Conservation (phyloP, 2,329 filamentous ascomycete genomes). For the Delphinella strobiligena region DNA sequence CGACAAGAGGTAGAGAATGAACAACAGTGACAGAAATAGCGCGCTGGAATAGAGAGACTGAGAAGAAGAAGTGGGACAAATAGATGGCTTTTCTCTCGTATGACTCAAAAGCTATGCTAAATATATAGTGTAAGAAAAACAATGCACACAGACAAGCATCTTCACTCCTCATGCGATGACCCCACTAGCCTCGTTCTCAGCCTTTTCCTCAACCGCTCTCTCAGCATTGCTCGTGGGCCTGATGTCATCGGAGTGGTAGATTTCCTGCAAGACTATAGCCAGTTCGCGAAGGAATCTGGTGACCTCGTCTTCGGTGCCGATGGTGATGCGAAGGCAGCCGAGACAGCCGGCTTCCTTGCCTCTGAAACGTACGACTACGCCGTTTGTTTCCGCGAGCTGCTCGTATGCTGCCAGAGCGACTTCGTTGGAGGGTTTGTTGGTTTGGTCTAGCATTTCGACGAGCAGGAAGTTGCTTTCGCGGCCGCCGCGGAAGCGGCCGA, state of each 20-base stretch:
- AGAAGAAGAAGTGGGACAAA: no score
- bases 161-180: conserved; percentile 40
- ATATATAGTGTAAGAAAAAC: no score
- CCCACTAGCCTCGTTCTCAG: conserved; percentile 37
- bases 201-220: conserved; percentile 27
- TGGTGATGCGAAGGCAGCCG: conserved; percentile 81
- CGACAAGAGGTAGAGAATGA: no score
- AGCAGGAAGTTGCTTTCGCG: conserved; percentile 78
- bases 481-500: conserved; percentile 74
- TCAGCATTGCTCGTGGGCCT: conserved; percentile 19
- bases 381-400: conserved; percentile 67
- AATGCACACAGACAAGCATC: no score
- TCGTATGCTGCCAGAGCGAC: conserved; percentile 73
- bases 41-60: no score
- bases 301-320: conserved; percentile 82
- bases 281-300: conserved; percentile 64
- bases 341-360: conserved; percentile 85
- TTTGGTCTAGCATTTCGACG: conserved; percentile 68
- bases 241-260: conserved; percentile 28
- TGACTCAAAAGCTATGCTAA: no score
- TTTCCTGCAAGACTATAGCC: conserved; percentile 35
- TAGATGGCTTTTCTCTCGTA: no score
- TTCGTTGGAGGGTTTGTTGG: conserved; percentile 59
- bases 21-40: no score
- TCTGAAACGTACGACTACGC: conserved; percentile 86